These are phyloP conservation scores for Fusarium xyrophilum DNA, from an alignment of 2,329 filamentous ascomycete genomes.

Conservation along the genomic window DNA sequence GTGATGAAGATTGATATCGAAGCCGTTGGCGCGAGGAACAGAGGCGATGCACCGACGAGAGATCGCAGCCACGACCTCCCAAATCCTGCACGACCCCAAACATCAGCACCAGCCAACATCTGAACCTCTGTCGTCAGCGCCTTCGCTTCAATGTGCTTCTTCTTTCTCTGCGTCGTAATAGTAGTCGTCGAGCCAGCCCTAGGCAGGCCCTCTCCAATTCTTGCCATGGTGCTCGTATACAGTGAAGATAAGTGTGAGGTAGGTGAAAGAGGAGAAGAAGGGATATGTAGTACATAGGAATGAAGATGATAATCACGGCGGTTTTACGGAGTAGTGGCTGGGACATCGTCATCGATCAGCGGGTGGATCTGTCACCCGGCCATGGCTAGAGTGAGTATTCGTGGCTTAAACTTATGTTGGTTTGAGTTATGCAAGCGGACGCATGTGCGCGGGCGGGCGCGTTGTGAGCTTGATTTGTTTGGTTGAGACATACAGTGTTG, in stretches of 20 bases:
- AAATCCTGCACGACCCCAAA: constrained; percentile 39
- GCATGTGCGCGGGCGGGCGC: neutral
- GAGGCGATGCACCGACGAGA: constrained; percentile 34
- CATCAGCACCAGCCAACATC: neutral
- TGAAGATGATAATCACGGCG: neutral
- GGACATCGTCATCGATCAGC: constrained; percentile 11
- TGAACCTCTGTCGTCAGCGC: neutral
- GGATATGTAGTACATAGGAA: neutral
- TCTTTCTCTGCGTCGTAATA: neutral
- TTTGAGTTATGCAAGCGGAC: neutral
- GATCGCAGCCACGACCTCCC: constrained; percentile 37
- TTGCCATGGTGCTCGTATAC: constrained; percentile 3
- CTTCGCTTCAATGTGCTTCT: neutral
- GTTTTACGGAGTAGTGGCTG: constrained; percentile 3
- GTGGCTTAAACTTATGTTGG: neutral
- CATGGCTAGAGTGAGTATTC: neutral
- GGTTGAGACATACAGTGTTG: neutral
- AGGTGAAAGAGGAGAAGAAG: neutral
- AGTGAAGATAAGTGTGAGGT: neutral
- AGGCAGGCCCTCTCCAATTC: neutral
- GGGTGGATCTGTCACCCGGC: neutral
- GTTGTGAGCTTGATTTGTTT: neutral
- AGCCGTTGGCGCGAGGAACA: constrained; percentile 34
- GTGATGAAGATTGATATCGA: constrained; percentile 39
- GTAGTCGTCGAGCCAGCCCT: constrained; percentile 13